These are phyloP conservation scores for Taphrina deformans DNA, from an alignment of 1,139 yeast species.

Conservation along the genomic window DNA sequence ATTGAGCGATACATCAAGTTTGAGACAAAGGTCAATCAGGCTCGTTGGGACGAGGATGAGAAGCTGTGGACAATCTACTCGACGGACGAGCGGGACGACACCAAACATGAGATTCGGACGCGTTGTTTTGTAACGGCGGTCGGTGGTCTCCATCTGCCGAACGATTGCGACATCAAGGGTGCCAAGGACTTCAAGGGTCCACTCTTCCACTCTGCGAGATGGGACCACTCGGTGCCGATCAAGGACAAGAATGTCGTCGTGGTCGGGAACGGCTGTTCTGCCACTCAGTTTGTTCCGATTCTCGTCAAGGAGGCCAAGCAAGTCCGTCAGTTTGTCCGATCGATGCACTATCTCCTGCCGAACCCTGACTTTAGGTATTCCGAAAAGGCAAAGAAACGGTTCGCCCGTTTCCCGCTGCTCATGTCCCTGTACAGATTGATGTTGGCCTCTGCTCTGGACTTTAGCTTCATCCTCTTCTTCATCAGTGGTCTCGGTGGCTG, in stretches of 20 bases:
- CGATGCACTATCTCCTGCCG: constrained; percentile 31
- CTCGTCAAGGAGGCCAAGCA: constrained; percentile 26
- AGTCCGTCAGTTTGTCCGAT: constrained; percentile 31
- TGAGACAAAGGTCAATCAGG: constrained; percentile 37
- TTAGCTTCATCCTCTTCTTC: constrained; percentile 22
- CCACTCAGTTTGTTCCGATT: constrained; percentile 42
- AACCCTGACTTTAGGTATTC: constrained; percentile 23
- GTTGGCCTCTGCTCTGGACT: constrained; percentile 21
- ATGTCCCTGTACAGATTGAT: constrained; percentile 20
- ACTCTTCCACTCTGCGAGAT: constrained; percentile 41
- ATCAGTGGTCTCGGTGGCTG: constrained; percentile 21
- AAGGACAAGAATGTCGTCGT: constrained; percentile 42
- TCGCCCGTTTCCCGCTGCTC: constrained; percentile 18
- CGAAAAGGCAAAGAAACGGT: constrained; percentile 1
- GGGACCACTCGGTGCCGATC: constrained; percentile 41
- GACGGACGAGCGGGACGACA: constrained; percentile 34
- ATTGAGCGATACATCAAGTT: constrained; percentile 39
- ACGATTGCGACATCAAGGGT: constrained; percentile 41
- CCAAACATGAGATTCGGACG: constrained; percentile 33
- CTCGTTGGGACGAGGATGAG: constrained; percentile 40
- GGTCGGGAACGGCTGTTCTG: constrained; percentile 44
- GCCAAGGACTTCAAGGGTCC: constrained; percentile 42
- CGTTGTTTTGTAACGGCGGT: constrained; percentile 38
- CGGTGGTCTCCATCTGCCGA: constrained; percentile 41
- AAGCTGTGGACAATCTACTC: constrained; percentile 40